Base-by-base conservation (phyloP, 2,329 filamentous ascomycete species). In the Colletotrichum sp. region DNA sequence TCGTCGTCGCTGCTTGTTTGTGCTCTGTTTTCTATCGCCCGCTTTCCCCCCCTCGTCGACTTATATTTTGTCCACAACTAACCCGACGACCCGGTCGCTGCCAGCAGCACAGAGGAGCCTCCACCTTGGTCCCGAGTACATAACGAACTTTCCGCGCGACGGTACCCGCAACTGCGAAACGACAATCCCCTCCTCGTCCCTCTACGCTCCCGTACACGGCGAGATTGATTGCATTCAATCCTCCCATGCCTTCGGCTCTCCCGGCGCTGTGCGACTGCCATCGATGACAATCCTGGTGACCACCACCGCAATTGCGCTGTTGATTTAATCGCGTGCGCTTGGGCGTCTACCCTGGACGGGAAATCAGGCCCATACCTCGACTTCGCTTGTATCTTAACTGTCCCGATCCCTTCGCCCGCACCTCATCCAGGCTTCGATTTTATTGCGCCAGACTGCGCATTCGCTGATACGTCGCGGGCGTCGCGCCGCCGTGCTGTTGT, bases 111-210 rank as follows among this genome's bases (percentile, higher is more conserved):
- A 76, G 64, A 64, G 55, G 39, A 73, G 73, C 73, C 73, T 76
- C 70, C 73, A 76, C 73, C 57, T 76, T 69, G 63, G 70, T 64
- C 70, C 73, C 64, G 64, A 76, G 64, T 76, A 76, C 70, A 61
- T 16, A 64, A 75, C 73, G 70, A 76, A 73, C 73, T 69, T 69
- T 73, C 73, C 69, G 69, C 69, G 70, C 70, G 64, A 76, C 73
- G 57, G 70, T 69, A 76, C 70, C 73, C 73, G 73, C 73, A 76
- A 76, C 73, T 76, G 63, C 73, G 73, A 76, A 76, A 76, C 73
- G 70, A 73, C 73, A 64, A 69, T 59, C n/a, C 59, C 73, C 57
- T 61, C 69, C 39, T n/a, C 39, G 16, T 52, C 32, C 49, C 57
- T 76, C 64, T 76, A 34, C 59, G 9, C 36, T 61, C 25, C 27